Evolutionary conservation across 768 basidiomycete genomes (phyloP), one percentile per base, ranked within the genome.

Genomic region (Tulasnella sp.): DNA sequence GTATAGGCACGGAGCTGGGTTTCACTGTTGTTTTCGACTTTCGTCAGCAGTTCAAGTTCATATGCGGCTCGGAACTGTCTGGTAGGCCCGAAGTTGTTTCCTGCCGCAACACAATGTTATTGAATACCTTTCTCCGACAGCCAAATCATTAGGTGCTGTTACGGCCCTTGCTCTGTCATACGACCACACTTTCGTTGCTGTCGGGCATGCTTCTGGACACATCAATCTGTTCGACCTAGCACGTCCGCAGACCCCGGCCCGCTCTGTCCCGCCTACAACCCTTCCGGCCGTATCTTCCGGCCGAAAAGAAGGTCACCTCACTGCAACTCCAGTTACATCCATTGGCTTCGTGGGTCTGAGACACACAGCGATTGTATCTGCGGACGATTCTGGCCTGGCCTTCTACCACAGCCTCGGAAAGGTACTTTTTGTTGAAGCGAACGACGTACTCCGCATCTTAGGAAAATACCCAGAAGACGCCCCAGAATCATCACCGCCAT

Each of bases 321-420:
- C 75, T 23, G 87, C 87, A 10, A 86, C 88, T 1, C 79, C 80
- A 15, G 93, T 99, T 50, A 74, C 87, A 60, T 85, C 77, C 67
- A 73, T 99, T 44, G 84, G 81, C 27, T 99, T 99, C 67, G 80
- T 98, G 7, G 92, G 89, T 11, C 85, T 84, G 19, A 79, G 95
- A 42, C 95, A 96, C 66, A 98, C 96, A 1, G 93, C 91, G 3
- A 79, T 98, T 51, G 82, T 97, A 42, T 85, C 86, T 3, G 88
- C 90, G 2, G 96, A 98, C 68, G 88, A 95, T 60, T 73, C 78
- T 64, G 96, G 96, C 0, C 77, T 97, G 8, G 89, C 92, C 0
- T 99, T 99, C 72, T 96, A 90, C 69, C 94, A 97, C 71, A 88
- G 86, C 56, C 74, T 99, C 3, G 92, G 96, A 26, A 94, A 90